phyloP scores from a whole-genome alignment of 495 filamentous ascomycete genomes.

The Neurospora sp. region DNA sequence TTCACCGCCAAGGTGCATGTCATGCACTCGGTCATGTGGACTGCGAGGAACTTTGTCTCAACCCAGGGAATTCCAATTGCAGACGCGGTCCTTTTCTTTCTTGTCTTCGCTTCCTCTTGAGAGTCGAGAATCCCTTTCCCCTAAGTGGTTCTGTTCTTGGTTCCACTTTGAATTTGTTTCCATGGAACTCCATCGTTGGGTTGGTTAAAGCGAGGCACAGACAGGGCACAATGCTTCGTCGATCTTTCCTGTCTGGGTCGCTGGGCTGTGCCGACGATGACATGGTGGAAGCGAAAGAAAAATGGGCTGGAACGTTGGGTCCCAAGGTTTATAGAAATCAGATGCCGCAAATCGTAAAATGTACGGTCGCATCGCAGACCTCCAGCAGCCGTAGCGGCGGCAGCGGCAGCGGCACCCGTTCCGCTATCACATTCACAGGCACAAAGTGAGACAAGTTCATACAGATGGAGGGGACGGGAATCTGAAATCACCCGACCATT shows the following conservation, averaged over 20 bases:
- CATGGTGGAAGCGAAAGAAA: neutral
- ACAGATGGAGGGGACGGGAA: neutral
- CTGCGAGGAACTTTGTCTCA: neutral
- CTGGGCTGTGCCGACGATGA: neutral
- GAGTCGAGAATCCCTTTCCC: neutral
- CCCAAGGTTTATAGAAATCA: neutral
- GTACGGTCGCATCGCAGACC: neutral
- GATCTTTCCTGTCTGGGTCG: neutral
- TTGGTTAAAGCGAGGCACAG: neutral
- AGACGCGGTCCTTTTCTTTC: neutral
- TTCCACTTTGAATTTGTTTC: neutral
- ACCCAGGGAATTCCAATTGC: neutral
- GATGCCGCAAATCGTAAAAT: neutral
- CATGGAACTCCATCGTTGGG: neutral
- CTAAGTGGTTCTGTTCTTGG: neutral
- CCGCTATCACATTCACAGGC: neutral
- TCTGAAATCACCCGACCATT: neutral
- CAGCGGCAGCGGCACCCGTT: neutral
- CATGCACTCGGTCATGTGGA: constrained; percentile 2
- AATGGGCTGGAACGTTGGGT: neutral
- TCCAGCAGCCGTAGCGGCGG: neutral
- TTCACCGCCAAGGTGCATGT: constrained; percentile 1
- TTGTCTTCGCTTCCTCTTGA: neutral
- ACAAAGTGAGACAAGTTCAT: neutral
- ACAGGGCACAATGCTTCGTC: neutral